Evolutionary conservation across 2,329 filamentous ascomycete genomes (phyloP), one percentile per base, ranked within the genome.

Genomic region (Apiospora sp.): DNA sequence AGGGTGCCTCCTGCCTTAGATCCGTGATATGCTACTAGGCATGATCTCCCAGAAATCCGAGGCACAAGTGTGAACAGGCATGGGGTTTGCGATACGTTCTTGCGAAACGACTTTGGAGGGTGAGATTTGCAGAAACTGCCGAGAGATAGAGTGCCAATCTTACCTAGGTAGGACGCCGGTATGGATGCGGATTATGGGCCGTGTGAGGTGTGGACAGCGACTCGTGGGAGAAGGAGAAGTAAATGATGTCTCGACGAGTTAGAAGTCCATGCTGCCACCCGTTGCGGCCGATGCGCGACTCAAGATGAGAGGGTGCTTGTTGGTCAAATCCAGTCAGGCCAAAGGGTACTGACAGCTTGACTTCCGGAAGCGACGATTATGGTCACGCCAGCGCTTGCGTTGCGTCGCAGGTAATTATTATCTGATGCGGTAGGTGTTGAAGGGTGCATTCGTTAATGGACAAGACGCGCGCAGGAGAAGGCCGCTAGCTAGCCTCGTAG

Each of bases 391-490:
- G 34, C 58, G 30, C 34, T 64, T 41, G 58, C 30, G 58, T 64
- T 64, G 34, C 22, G 58, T 64, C 58, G 58, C 34, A 41, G 34
- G 58, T 41, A n/a, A n/a, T 41, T 64, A 41, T n/a, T 64, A 41
- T 64, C 10, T 19, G 58, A 64, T 61, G 58, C 4, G 22, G 30
- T 64, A 64, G 41, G 58, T n/a, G 34, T 64, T 64, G 58, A 64
- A 64, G 58, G 30, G 30, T 61, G 54, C 24, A 7, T 51, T n/a
- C 49, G 24, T 48, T 8, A 24, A 54, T 61, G 54, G 54, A 19
- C 54, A 37, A 37, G 54, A 61, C 54, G 54, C 54, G 54, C 54
- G 54, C 54, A 61, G 54, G 58, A 64, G 58, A 64, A 64, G 22
- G 58, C 58, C 34, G n/a, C 58, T 64, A 64, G 34, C 10, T 64